A percentile compares a stretch with the other conserved stretches of the same genome.
These are phyloP conservation scores for Coemansia sp. DNA, from an alignment of 192 early-diverging fungal genomes.

Conservation along the genomic window DNA sequence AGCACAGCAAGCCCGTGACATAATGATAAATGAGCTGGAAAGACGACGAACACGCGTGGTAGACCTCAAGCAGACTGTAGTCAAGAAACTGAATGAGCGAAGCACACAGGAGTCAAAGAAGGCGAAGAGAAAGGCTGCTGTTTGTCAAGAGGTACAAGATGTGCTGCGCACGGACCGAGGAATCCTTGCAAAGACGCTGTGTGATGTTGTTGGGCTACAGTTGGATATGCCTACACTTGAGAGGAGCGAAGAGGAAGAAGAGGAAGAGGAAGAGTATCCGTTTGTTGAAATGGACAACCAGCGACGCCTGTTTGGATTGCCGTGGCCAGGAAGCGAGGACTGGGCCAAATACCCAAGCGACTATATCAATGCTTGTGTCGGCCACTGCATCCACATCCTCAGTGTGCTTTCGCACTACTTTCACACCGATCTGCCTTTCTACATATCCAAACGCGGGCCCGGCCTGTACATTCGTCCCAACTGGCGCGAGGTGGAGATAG, in stretches of 20 bases:
- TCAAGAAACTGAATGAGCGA: slow-evolving; percentile 1
- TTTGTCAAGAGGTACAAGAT: slow-evolving; percentile 5
- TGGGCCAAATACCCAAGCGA: slow-evolving; percentile 52
- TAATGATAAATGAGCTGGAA: background rate
- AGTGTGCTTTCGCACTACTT: slow-evolving; percentile 48
- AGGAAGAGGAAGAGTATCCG: slow-evolving; percentile 17
- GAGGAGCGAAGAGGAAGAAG: slow-evolving; percentile 5
- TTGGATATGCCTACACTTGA: slow-evolving; percentile 15
- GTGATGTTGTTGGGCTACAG: slow-evolving; percentile 47
- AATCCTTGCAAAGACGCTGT: slow-evolving; percentile 37
- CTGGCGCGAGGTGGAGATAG: slow-evolving; percentile 35
- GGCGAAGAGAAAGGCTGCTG: slow-evolving; percentile 6
- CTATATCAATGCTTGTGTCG: slow-evolving; percentile 53
- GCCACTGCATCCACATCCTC: slow-evolving; percentile 43
- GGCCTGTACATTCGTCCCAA: slow-evolving; percentile 39
- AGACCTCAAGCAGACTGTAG: slow-evolving; percentile 5
- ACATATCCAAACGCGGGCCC: slow-evolving; percentile 35
- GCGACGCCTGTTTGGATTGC: slow-evolving; percentile 41
- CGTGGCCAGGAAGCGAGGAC: slow-evolving; percentile 49
- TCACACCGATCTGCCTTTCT: slow-evolving; percentile 42
- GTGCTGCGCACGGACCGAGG: slow-evolving; percentile 32
- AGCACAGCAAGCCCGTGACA: slow-evolving; percentile 18
- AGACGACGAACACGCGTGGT: slow-evolving; percentile 9
- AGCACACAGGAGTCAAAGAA: slow-evolving; percentile 5
- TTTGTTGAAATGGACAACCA: slow-evolving; percentile 28